A percentile compares a stretch with the other conserved stretches of the same genome.
These are phyloP conservation scores for Quercus aquifolioides DNA, from an alignment of 306 rosid species.

Conservation along the genomic window DNA sequence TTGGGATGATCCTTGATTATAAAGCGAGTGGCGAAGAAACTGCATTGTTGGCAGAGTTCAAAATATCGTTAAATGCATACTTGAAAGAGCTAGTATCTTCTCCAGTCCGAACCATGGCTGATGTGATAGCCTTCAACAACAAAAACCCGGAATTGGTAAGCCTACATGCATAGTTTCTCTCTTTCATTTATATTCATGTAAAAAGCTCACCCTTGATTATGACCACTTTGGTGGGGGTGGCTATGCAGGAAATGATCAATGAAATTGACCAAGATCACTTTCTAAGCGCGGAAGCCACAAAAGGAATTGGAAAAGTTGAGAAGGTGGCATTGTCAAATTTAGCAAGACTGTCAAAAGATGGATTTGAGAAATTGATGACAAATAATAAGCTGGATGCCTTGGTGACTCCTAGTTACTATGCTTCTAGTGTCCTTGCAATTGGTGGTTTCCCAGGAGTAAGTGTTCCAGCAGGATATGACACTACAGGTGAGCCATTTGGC, in stretches of 20 bases:
- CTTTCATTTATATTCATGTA: background rate
- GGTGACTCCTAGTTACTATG: conserved; percentile 28
- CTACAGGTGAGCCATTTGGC: conserved; percentile 33
- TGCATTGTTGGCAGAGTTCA: conserved; percentile 48
- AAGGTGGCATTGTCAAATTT: conserved; percentile 7
- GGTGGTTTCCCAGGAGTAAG: conserved; percentile 42
- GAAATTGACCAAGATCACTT: conserved; percentile 25
- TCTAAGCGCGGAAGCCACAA: conserved; percentile 13
- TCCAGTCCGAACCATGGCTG: conserved; percentile 43
- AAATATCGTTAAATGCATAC: conserved; percentile 44
- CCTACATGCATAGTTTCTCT: background rate
- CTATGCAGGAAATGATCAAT: conserved; percentile 15
- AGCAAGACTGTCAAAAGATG: conserved; percentile 19
- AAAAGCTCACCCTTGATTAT: background rate
- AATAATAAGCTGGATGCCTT: conserved; percentile 24
- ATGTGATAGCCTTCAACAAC: conserved; percentile 56
- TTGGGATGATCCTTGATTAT: background rate
- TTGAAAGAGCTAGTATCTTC: conserved; percentile 39
- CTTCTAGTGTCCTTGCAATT: conserved; percentile 30
- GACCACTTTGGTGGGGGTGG: background rate
- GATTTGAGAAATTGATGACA: conserved; percentile 37
- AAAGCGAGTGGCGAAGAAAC: conserved; percentile 24
- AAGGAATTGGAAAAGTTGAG: conserved; percentile 20
- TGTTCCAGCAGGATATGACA: conserved; percentile 41
- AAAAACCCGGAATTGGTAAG: conserved; percentile 34